Base-by-base conservation (phyloP, 2,329 filamentous ascomycete species). In the Claviceps africana region DNA sequence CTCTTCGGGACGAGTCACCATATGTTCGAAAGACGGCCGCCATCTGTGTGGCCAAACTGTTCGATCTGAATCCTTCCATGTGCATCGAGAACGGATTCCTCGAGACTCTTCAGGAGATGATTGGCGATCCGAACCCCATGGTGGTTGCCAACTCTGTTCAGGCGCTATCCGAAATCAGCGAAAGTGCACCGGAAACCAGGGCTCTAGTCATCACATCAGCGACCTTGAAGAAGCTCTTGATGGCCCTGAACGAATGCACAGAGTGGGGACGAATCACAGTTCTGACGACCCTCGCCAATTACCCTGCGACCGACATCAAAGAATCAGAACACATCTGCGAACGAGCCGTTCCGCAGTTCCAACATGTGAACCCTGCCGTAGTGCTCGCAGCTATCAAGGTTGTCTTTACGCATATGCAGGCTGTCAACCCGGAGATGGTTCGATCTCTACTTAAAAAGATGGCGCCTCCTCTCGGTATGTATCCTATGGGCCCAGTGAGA, bases 321-420 rank as follows among this genome's bases (percentile, higher is more conserved):
- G 93, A 98, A 71, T 86, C 91, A 52, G 93, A 98, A 71, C 93
- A 97, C 67, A 96, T 98, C 54, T 98, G 93, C 69, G 93, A 98
- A 73, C 78, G 93, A 62, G 91, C 97, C 37, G 83, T 88, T 50
- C 93, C 93, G 42, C 93, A 98, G 65, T 98, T 98, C 67, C 93
- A 98, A 70, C 93, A 98, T 64, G 91, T 95, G 63, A 98, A 98
- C 64, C 88, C 93, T 2, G 94, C 91, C 65, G 93, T 98, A 17
- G 93, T 98, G 21, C 72, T 98, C 57, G 88, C 93, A n/a, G 93
- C 93, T 21, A 90, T 98, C 62, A 98, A 98, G 73, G 88, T 88
- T 15, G 94, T 98, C 40, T 98, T 98, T 65, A 81, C 94, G 56
- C 93, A 98, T 67, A 97, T 97, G 90, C 86, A 82, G 67, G 74